phyloP scores from a whole-genome alignment of 2,329 filamentous ascomycete species.

The Orbilia ellipsospora region DNA sequence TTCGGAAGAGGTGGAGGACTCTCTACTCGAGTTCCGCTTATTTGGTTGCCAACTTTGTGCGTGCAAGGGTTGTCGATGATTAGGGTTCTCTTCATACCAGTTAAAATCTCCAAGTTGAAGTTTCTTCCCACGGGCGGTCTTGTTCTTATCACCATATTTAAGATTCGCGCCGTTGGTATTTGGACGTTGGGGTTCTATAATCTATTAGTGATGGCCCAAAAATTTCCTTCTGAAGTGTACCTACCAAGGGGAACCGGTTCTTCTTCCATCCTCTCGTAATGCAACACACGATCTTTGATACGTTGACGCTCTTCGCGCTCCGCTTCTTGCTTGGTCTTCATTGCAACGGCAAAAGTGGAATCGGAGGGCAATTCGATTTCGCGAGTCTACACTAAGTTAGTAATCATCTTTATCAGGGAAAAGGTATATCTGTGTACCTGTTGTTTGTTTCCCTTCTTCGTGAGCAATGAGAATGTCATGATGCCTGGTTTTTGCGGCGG shows the following conservation, averaged over 20 bases:
- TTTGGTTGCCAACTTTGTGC: background rate
- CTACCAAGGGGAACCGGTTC: conserved; percentile 33
- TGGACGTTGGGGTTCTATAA: conserved; percentile 45
- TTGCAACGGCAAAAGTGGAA: conserved; percentile 92
- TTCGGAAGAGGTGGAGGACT: background rate
- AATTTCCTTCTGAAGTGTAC: conserved; percentile 36
- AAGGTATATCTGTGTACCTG: conserved; percentile 69
- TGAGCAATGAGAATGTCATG: conserved; percentile 97
- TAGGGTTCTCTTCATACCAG: conserved; percentile 46
- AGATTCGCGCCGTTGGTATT: conserved; percentile 45
- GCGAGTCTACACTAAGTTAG: conserved; percentile 47
- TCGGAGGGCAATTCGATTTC: conserved; percentile 71
- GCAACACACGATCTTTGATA: conserved; percentile 97
- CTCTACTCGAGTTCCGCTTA: background rate
- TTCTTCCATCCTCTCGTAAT: conserved; percentile 86
- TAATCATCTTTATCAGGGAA: too few species aligned
- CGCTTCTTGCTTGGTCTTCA: conserved; percentile 94
- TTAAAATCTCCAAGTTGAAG: conserved; percentile 53
- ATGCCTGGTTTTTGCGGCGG: conserved; percentile 65
- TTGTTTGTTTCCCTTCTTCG: conserved; percentile 94
- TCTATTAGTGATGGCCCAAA: conserved; percentile 2
- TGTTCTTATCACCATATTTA: conserved; percentile 52
- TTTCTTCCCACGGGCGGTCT: conserved; percentile 38
- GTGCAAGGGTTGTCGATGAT: background rate
- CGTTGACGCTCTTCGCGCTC: conserved; percentile 96